Conservation (phyloP, 257 asterid genomes). For the Nicotiana knightiana region DNA sequence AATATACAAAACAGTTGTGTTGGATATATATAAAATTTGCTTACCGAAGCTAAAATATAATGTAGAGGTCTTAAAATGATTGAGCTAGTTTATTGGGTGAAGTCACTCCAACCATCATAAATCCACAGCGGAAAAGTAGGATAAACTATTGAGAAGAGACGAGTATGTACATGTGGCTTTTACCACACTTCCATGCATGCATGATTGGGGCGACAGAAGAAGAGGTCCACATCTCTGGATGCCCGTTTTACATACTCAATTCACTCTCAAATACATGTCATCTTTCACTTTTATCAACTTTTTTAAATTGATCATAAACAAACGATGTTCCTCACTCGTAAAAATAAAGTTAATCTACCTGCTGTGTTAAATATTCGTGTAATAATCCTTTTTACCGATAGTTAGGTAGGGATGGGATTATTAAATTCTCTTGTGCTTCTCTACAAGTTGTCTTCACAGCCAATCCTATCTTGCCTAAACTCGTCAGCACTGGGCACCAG, state of each 20-base stretch:
- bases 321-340: too few species aligned
- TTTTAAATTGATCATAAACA: too few species aligned
- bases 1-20: too few species aligned
- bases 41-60: not conserved
- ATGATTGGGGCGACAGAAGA: not conserved
- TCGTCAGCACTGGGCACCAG: not conserved
- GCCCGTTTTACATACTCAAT: too few species aligned
- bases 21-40: not conserved
- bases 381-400: too few species aligned
- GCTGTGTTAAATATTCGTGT: not conserved
- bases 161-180: not conserved
- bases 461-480: not conserved
- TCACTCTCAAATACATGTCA: not conserved
- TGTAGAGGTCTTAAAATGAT: not conserved
- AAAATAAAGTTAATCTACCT: not conserved
- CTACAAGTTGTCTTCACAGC: not conserved
- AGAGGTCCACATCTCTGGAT: not conserved
- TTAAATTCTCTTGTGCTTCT: too few species aligned
- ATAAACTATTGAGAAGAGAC: not conserved
- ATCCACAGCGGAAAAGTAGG: not conserved
- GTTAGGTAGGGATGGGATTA: too few species aligned
- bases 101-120: not conserved
- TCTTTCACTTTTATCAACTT: not conserved
- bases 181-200: not conserved
- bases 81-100: not conserved